A percentile compares a stretch with the other conserved stretches of the same genome.
These are phyloP conservation scores for Litsea cubeba DNA, from an alignment of 164 flowering plant genomes.

Conservation along the genomic window DNA sequence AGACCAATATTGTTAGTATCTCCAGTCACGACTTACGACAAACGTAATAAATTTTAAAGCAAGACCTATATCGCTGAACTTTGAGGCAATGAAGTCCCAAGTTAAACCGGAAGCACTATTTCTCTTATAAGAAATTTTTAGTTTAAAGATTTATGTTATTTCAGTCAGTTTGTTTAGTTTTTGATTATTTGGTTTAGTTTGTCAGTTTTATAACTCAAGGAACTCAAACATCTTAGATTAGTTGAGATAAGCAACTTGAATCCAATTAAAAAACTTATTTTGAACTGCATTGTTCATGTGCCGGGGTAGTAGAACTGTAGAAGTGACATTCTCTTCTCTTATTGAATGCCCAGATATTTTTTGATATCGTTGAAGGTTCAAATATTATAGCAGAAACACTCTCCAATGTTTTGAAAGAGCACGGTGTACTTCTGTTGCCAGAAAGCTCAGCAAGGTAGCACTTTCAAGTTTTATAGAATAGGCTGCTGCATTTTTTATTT, in stretches of 20 bases:
- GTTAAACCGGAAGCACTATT: not conserved
- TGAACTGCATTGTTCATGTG: not conserved
- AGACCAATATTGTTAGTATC: constrained; percentile 79
- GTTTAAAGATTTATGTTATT: not conserved
- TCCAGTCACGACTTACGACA: not conserved
- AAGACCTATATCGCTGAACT: not conserved
- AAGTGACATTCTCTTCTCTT: not conserved
- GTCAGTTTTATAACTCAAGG: not conserved
- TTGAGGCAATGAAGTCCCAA: not conserved
- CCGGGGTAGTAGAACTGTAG: not conserved
- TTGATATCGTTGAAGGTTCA: constrained; percentile 41
- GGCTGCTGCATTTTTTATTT: not conserved
- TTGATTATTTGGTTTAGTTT: not conserved
- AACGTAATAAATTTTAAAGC: not conserved
- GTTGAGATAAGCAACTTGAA: not conserved
- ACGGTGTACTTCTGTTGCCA: constrained; percentile 59
- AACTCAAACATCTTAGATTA: too few relatives aligned
- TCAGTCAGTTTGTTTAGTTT: not conserved
- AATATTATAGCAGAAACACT: constrained; percentile 38
- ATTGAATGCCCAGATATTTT: constrained; percentile 40
- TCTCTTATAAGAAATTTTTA: too few relatives aligned
- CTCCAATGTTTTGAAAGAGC: constrained; percentile 50
- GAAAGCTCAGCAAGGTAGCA: constrained; percentile 47
- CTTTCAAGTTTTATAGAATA: not conserved
- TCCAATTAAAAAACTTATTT: not conserved